These are phyloP conservation scores for Saussurea involucrata DNA, from an alignment of 129 eudicot species.

Conservation along the genomic window DNA sequence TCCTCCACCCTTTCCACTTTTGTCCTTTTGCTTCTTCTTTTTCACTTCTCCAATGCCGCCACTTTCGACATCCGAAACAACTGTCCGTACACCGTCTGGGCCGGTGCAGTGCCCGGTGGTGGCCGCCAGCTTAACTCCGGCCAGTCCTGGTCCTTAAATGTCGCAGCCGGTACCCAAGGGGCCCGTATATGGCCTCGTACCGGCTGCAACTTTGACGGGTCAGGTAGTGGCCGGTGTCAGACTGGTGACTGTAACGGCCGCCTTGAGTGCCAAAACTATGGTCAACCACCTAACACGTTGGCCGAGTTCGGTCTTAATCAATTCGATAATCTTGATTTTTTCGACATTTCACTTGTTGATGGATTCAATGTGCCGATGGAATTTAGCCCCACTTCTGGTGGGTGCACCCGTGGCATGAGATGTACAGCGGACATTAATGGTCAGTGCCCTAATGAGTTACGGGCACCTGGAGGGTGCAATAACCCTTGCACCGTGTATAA, in stretches of 20 bases:
- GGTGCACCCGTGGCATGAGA: constrained; percentile 22
- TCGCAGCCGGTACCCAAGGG: constrained; percentile 11
- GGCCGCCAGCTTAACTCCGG: constrained; percentile 36
- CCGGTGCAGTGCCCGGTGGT: constrained; percentile 53
- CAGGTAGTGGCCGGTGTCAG: constrained; percentile 41
- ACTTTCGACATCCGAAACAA: constrained; percentile 39
- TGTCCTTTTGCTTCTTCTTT: constrained; percentile 22
- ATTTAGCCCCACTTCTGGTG: constrained; percentile 42
- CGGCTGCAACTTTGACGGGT: constrained; percentile 26
- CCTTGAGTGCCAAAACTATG: constrained; percentile 36
- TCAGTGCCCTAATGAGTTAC: constrained; percentile 27
- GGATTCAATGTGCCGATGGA: constrained; percentile 52
- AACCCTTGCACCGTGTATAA: constrained; percentile 55
- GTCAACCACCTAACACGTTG: constrained; percentile 47
- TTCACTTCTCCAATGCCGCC: constrained; percentile 30
- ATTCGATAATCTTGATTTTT: constrained; percentile 36
- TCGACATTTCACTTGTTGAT: constrained; percentile 59
- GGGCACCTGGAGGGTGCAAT: constrained; percentile 53
- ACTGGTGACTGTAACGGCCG: constrained; percentile 52
- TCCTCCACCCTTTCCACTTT: constrained; percentile 14
- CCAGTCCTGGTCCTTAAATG: constrained; percentile 28
- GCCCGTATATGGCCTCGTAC: constrained; percentile 57
- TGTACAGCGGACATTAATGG: constrained; percentile 48
- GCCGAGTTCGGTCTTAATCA: constrained; percentile 45
- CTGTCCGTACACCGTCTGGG: constrained; percentile 60